phyloP scores from a whole-genome alignment of 1,139 yeast species.

The Geotrichum europaeum region DNA sequence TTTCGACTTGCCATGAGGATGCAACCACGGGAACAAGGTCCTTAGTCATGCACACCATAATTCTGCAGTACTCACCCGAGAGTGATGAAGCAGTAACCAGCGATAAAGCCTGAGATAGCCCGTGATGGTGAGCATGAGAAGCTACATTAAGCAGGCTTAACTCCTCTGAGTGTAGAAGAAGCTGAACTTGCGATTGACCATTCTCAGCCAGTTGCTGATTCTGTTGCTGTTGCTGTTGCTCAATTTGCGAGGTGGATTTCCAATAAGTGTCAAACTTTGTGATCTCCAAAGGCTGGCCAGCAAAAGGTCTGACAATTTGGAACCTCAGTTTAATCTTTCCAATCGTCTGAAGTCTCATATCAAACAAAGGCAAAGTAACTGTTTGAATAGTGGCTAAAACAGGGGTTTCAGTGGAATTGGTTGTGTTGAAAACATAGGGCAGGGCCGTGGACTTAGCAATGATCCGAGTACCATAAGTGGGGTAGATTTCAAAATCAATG shows the following conservation, averaged over 20 bases:
- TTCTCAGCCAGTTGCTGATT: slow-evolving; percentile 6
- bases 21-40: slow-evolving; percentile 87
- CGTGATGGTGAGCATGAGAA: slow-evolving; percentile 11
- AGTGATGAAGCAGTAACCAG: slow-evolving; percentile 90
- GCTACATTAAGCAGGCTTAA: slow-evolving; percentile 9
- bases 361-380: slow-evolving; percentile 67
- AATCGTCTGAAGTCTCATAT: slow-evolving; percentile 70
- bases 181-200: slow-evolving; percentile 17
- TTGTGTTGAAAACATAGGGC: slow-evolving; percentile 44
- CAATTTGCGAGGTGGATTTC: slow-evolving; percentile 68
- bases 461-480: slow-evolving; percentile 87
- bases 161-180: slow-evolving; percentile 15
- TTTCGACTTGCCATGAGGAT: slow-evolving; percentile 59
- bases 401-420: slow-evolving; percentile 21
- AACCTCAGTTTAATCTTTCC: slow-evolving; percentile 76
- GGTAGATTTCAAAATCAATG: slow-evolving; percentile 86
- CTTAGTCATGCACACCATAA: slow-evolving; percentile 63
- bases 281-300: slow-evolving; percentile 79
- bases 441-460: slow-evolving; percentile 85
- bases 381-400: slow-evolving; percentile 35
- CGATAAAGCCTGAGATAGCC: slow-evolving; percentile 44
- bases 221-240: slow-evolving; percentile 23
- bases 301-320: slow-evolving; percentile 84
- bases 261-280: slow-evolving; percentile 94
- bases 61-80: slow-evolving; percentile 69